Conservation (phyloP, 176 grass and related monocot genomes). For the Aegilops sharonensis region DNA sequence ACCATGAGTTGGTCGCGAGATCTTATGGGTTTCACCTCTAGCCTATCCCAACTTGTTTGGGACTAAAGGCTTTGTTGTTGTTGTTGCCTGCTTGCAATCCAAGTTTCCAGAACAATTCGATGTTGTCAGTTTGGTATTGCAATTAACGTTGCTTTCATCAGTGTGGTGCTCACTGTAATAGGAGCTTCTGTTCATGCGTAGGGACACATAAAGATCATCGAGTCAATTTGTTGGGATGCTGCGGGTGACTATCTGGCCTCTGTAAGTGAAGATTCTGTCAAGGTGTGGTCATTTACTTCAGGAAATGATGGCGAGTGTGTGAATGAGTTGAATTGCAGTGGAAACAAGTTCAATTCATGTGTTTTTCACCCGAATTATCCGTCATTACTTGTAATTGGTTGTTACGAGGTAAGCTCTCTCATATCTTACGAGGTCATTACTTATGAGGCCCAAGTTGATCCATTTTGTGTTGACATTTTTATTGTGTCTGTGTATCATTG, state of each 20-base stretch:
- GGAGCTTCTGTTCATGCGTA: constrained; percentile 25
- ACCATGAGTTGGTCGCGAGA: too few species aligned
- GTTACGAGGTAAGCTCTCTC: constrained; percentile 70
- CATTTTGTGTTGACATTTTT: neutral
- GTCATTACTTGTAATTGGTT: constrained; percentile 79
- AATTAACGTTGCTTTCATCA: constrained; percentile 4
- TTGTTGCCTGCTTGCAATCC: neutral
- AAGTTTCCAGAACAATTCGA: constrained; percentile 16
- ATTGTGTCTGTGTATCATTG: neutral
- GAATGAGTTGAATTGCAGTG: constrained; percentile 71
- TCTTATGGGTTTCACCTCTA: too few species aligned
- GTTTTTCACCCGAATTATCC: constrained; percentile 80
- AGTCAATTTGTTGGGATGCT: constrained; percentile 86
- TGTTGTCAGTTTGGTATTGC: neutral
- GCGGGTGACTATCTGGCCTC: constrained; percentile 80
- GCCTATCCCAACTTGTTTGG: too few species aligned
- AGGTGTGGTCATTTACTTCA: constrained; percentile 75
- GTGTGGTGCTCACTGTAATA: constrained; percentile 5
- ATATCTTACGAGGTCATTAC: neutral
- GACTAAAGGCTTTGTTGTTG: too few species aligned
- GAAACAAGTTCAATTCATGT: constrained; percentile 91
- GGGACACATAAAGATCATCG: constrained; percentile 78
- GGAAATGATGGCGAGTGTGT: constrained; percentile 75
- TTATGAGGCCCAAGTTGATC: neutral
- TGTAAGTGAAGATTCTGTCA: constrained; percentile 86